Evolutionary conservation across 2,329 filamentous ascomycete species (phyloP).

Genomic region (Alternaria ventricosa): DNA sequence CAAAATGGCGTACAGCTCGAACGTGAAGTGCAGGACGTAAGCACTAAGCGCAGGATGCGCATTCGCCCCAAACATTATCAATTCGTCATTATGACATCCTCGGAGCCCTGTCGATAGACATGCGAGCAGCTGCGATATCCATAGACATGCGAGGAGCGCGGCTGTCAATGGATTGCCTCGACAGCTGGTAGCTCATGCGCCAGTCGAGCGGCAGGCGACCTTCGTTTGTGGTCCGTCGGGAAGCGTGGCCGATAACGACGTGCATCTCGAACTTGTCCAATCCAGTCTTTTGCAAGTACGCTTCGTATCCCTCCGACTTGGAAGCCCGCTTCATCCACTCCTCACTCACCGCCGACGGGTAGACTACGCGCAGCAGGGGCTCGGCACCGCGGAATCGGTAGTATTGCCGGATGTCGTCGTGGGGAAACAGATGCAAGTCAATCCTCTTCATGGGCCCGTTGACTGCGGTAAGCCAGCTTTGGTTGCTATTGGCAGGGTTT

Average conservation of each 20-base stretch:
- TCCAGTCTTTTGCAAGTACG: slow-evolving; percentile 11
- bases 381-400: slow-evolving; percentile 22
- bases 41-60: neutral
- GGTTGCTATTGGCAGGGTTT: slow-evolving; percentile 3
- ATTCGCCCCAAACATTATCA: slow-evolving; percentile 3
- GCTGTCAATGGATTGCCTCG: slow-evolving; percentile 8
- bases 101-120: slow-evolving; percentile 10
- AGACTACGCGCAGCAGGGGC: slow-evolving; percentile 21
- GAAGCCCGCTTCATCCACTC: slow-evolving; percentile 20
- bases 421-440: slow-evolving; percentile 18
- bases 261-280: slow-evolving; percentile 17
- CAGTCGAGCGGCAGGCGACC: slow-evolving; percentile 19
- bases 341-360: slow-evolving; percentile 13
- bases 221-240: slow-evolving; percentile 14
- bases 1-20: neutral
- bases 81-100: slow-evolving; percentile 5
- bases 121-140: slow-evolving; percentile 12
- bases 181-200: slow-evolving; percentile 16
- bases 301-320: slow-evolving; percentile 18
- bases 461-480: slow-evolving; percentile 13
- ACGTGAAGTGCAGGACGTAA: neutral
- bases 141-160: slow-evolving; percentile 11
- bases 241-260: slow-evolving; percentile 19
- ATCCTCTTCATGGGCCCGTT: slow-evolving; percentile 20
- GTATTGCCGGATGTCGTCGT: slow-evolving; percentile 20